Evolutionary conservation across 2,329 filamentous ascomycete genomes (phyloP).

Genomic region (Cercospora sp.): DNA sequence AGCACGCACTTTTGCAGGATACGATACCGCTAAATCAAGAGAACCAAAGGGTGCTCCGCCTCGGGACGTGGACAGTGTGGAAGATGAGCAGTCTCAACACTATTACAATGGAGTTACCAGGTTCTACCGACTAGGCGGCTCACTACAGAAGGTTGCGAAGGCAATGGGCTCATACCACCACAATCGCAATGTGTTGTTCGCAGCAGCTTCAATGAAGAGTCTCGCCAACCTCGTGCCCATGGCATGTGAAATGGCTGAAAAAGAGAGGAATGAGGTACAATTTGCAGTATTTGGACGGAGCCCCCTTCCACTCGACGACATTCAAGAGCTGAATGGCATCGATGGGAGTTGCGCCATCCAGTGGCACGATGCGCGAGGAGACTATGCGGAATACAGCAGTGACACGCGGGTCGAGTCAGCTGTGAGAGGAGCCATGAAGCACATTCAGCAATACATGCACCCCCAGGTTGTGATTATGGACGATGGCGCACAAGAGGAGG

Average conservation of each 20-base stretch:
- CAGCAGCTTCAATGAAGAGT: slow-evolving; percentile 72
- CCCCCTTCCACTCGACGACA: slow-evolving; percentile 65
- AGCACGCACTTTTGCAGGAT: slow-evolving; percentile 13
- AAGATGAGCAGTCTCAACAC: slow-evolving; percentile 37
- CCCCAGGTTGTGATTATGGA: slow-evolving; percentile 78
- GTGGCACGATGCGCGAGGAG: slow-evolving; percentile 74
- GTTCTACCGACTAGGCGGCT: slow-evolving; percentile 64
- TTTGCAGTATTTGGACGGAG: slow-evolving; percentile 76
- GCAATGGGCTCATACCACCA: slow-evolving; percentile 54
- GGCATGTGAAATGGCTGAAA: slow-evolving; percentile 79
- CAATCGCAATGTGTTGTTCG: slow-evolving; percentile 77
- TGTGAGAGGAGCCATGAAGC: slow-evolving; percentile 64
- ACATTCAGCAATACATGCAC: slow-evolving; percentile 72
- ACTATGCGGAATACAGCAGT: slow-evolving; percentile 69
- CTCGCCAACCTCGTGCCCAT: slow-evolving; percentile 72
- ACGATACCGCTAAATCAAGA: slow-evolving; percentile 20
- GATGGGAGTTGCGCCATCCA: slow-evolving; percentile 64
- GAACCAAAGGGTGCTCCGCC: slow-evolving; percentile 32
- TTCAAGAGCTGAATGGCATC: slow-evolving; percentile 79
- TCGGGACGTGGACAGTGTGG: slow-evolving; percentile 22
- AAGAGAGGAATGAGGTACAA: slow-evolving; percentile 73
- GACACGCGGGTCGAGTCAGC: slow-evolving; percentile 68
- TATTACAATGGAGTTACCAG: slow-evolving; percentile 70
- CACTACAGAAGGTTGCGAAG: slow-evolving; percentile 61
- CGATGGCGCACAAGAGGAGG: slow-evolving; percentile 64